phyloP scores from a whole-genome alignment of 2,329 filamentous ascomycete genomes.

The Penicillium sp. region DNA sequence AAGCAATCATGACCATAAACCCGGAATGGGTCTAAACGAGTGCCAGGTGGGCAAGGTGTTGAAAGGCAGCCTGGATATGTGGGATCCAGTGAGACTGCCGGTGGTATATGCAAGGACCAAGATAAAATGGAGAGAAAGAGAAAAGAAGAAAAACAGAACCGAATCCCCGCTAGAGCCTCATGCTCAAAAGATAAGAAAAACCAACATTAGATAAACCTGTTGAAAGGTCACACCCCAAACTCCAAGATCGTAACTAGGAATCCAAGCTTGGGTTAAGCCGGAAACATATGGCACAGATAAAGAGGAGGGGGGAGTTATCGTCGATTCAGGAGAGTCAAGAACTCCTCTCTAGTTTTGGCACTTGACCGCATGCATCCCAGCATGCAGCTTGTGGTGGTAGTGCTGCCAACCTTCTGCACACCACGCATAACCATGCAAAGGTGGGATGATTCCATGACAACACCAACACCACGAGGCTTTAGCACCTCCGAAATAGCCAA shows the following conservation, averaged over 20 bases:
- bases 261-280: constrained; percentile 25
- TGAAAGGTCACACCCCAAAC: constrained; percentile 43
- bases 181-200: constrained; percentile 13
- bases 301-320: constrained; percentile 30
- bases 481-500: constrained; percentile 90
- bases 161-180: constrained; percentile 22
- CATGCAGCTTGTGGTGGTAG: constrained; percentile 94
- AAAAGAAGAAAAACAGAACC: constrained; percentile 14
- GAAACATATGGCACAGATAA: constrained; percentile 16
- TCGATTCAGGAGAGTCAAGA: constrained; percentile 74
- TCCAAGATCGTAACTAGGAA: constrained; percentile 32
- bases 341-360: constrained; percentile 93
- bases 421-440: constrained; percentile 99
- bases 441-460: constrained; percentile 96
- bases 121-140: constrained; percentile 10
- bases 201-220: constrained; percentile 36
- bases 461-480: constrained; percentile 89
- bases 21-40: constrained; percentile 1
- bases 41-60: constrained; percentile 2
- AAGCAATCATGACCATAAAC: not conserved
- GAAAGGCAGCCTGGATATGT: constrained; percentile 4
- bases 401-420: constrained; percentile 85
- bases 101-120: constrained; percentile 18
- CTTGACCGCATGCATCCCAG: constrained; percentile 92
- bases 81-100: not conserved